Evolutionary conservation across 2,329 filamentous ascomycete species (phyloP).

Genomic region (Pseudogymnoascus sp.): DNA sequence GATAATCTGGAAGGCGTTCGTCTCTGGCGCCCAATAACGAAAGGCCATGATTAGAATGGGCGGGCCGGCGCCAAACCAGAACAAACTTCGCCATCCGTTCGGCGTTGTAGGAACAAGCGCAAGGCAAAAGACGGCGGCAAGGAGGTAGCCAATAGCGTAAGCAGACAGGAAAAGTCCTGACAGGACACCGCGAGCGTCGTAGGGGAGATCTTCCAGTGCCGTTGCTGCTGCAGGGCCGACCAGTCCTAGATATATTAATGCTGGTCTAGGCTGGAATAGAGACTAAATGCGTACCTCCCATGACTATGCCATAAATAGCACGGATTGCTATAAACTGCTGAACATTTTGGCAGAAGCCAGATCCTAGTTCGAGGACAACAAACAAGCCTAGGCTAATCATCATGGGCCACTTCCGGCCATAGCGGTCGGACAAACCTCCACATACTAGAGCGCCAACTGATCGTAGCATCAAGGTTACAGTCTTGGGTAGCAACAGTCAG

Average conservation of each 20-base stretch:
- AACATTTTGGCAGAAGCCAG: conserved; percentile 21
- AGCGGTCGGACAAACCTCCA: conserved; percentile 57
- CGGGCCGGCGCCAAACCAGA: conserved; percentile 77
- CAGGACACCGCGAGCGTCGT: conserved; percentile 23
- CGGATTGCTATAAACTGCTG: conserved; percentile 60
- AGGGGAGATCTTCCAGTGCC: conserved; percentile 53
- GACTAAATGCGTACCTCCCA: conserved; percentile 62
- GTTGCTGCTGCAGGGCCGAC: conserved; percentile 66
- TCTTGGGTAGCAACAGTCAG: conserved; percentile 15
- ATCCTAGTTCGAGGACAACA: conserved; percentile 56
- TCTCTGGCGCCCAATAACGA: conserved; percentile 72
- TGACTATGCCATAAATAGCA: conserved; percentile 68
- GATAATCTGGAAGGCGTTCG: conserved; percentile 46
- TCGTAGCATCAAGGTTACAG: conserved; percentile 54
- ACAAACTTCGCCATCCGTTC: conserved; percentile 72
- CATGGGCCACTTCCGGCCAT: conserved; percentile 62
- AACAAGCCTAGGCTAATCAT: conserved; percentile 65
- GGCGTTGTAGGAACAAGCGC: conserved; percentile 66
- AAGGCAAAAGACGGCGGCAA: conserved; percentile 44
- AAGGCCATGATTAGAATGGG: conserved; percentile 71
- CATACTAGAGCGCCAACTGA: conserved; percentile 69
- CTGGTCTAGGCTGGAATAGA: background rate
- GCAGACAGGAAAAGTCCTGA: conserved; percentile 25
- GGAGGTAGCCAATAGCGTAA: conserved; percentile 24
- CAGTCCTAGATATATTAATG: background rate